Evolutionary conservation across 2,329 filamentous ascomycete genomes (phyloP), one percentile per base, ranked within the genome.

Genomic region (Aaosphaeria arxii): DNA sequence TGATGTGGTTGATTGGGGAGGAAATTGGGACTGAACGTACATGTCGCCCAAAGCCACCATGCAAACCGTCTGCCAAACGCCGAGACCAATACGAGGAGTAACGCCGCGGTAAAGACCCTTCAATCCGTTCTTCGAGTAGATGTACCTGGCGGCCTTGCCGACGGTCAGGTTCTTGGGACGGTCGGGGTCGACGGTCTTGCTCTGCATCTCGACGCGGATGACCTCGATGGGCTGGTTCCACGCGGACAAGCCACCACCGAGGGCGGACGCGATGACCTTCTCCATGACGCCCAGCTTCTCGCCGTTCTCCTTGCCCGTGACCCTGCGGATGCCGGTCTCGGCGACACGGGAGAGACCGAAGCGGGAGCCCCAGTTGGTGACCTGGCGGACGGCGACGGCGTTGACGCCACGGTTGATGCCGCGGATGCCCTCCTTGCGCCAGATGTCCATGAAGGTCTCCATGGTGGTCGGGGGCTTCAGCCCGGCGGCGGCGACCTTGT

Each of bases 181-280:
- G 80, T 97, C 97, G 52, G 94, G 91, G 71, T 99, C 94, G 63
- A 88, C 89, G 64, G 87, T 96, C 86, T 96, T 97, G 79, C 89
- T 95, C 85, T 99, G 94, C 90, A 99, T 96, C 83, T 99, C 94
- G 53, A 99, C 92, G 57, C 94, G 90, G 71, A 99, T 96, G 71
- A 99, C 94, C 83, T 99, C 94, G 71, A 99, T 99, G 54, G 94
- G 94, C 82, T 99, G 94, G 77, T 99, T 99, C 94, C 94, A 99
- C 57, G 94, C 94, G 54, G 86, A 91, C 64, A 99, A 80, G 70
- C 94, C 94, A 83, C 94, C 94, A 77, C 94, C 94, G 7, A 99
- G 71, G 57, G 84, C 84, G 55, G 86, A 89, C 42, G 94, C 91
- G 48, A 89, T 71, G 67, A 99, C 87, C 84, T 97, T 97, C 81